These are phyloP conservation scores for Syzygium jambos DNA, from an alignment of 345 rosid genomes.

Conservation along the genomic window DNA sequence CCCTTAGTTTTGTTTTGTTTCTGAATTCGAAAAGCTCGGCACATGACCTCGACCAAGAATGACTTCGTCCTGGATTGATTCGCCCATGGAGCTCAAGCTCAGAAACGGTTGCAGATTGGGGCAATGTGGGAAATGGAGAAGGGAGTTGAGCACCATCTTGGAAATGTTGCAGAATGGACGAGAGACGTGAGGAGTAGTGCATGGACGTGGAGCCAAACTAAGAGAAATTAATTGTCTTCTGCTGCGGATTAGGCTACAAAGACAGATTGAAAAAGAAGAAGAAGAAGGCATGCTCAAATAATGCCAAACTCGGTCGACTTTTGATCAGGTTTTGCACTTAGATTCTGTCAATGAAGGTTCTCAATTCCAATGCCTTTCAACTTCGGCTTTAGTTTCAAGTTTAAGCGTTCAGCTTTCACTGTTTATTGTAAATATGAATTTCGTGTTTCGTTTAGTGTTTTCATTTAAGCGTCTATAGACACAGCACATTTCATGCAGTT, in stretches of 20 bases:
- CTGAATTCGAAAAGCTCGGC: not conserved
- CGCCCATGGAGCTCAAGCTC: not conserved
- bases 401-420: not conserved
- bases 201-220: not conserved
- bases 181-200: not conserved
- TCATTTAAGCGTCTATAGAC: not conserved
- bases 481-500: not conserved
- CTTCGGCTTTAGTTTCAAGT: not conserved
- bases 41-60: not conserved
- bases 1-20: not conserved
- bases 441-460: not conserved
- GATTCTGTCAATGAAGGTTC: not conserved
- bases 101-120: not conserved
- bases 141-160: not conserved
- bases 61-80: not conserved
- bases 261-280: not conserved
- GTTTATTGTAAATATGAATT: not conserved
- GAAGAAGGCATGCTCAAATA: not conserved
- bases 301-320: not conserved
- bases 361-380: not conserved
- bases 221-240: not conserved
- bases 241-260: not conserved
- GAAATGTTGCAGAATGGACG: not conserved
- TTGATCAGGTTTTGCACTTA: not conserved
- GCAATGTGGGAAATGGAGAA: not conserved